Evolutionary conservation across 148 eudicot species (phyloP).

Genomic region (Polygonum aviculare): DNA sequence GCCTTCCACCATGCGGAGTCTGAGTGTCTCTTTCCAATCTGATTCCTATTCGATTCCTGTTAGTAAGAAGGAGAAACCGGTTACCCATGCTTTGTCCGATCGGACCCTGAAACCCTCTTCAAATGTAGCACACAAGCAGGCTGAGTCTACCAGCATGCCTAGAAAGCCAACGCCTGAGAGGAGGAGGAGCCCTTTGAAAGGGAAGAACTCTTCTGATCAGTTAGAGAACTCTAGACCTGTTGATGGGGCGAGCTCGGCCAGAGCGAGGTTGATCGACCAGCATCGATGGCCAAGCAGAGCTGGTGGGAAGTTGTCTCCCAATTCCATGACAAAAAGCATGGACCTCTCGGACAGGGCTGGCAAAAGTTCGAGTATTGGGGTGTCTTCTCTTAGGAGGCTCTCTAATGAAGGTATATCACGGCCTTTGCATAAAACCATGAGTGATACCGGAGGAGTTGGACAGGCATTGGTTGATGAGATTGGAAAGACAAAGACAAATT

Average conservation of each 20-base stretch:
- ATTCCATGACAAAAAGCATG: constrained; percentile 30
- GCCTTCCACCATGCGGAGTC: constrained; percentile 95
- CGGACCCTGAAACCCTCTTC: constrained; percentile 68
- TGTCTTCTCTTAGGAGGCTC: constrained; percentile 46
- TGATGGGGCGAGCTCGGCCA: constrained; percentile 22
- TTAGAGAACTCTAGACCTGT: constrained; percentile 80
- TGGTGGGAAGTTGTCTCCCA: constrained; percentile 40
- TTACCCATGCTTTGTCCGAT: constrained; percentile 52
- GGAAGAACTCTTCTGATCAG: constrained; percentile 52
- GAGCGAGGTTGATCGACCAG: constrained; percentile 60
- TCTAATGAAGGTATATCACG: constrained; percentile 48
- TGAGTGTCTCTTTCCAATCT: constrained; percentile 76
- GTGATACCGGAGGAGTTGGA: constrained; percentile 29
- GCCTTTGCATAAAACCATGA: constrained; percentile 42
- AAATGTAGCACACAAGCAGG: constrained; percentile 49
- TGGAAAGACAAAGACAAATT: constrained; percentile 22
- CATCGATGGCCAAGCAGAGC: constrained; percentile 80
- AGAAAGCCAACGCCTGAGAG: constrained; percentile 83
- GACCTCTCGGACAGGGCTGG: constrained; percentile 37
- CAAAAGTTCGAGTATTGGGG: constrained; percentile 27
- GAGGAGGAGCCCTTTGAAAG: constrained; percentile 61
- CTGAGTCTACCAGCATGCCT: constrained; percentile 26
- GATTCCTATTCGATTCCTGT: constrained; percentile 61
- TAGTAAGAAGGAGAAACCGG: constrained; percentile 62
- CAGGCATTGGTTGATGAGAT: constrained; percentile 29